Conservation (phyloP, 768 basidiomycete species). For the Boletus insuetus region DNA sequence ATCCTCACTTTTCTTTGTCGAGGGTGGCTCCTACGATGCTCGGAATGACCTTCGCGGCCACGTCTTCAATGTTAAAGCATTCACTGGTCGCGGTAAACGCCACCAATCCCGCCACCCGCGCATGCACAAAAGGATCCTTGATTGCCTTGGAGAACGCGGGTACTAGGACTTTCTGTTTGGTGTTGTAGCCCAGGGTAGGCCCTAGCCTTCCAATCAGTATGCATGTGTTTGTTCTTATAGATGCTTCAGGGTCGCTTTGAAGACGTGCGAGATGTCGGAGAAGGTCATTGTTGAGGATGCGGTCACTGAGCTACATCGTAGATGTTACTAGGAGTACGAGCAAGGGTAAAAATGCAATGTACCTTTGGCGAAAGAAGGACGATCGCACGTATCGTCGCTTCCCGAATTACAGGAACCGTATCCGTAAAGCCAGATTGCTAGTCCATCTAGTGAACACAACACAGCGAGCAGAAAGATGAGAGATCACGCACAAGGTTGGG, state of each 20-base stretch:
- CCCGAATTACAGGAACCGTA: slow-evolving; percentile 90
- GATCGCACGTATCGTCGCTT: slow-evolving; percentile 89
- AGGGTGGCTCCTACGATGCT: slow-evolving; percentile 75
- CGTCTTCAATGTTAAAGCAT: slow-evolving; percentile 82
- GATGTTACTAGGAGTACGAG: neutral
- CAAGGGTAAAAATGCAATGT: neutral
- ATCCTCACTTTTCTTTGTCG: slow-evolving; percentile 87
- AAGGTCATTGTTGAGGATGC: slow-evolving; percentile 94
- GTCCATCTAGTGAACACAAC: neutral
- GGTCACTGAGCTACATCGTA: slow-evolving; percentile 68
- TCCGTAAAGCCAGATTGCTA: slow-evolving; percentile 97
- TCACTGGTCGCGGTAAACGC: slow-evolving; percentile 94
- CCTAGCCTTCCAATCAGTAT: slow-evolving; percentile 92
- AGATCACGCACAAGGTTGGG: slow-evolving; percentile 70
- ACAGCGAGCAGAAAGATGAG: neutral
- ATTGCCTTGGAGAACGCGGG: slow-evolving; percentile 89
- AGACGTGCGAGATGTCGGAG: slow-evolving; percentile 89
- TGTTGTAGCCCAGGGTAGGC: slow-evolving; percentile 79
- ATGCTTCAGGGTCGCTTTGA: slow-evolving; percentile 90
- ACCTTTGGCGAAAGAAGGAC: slow-evolving; percentile 85
- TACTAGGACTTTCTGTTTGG: slow-evolving; percentile 94
- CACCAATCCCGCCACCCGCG: slow-evolving; percentile 92
- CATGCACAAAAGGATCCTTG: slow-evolving; percentile 90
- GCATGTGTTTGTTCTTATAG: slow-evolving; percentile 96
- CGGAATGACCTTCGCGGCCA: slow-evolving; percentile 88